phyloP scores from a whole-genome alignment of 192 early-diverging fungal genomes.

The Coemansia sp. region DNA sequence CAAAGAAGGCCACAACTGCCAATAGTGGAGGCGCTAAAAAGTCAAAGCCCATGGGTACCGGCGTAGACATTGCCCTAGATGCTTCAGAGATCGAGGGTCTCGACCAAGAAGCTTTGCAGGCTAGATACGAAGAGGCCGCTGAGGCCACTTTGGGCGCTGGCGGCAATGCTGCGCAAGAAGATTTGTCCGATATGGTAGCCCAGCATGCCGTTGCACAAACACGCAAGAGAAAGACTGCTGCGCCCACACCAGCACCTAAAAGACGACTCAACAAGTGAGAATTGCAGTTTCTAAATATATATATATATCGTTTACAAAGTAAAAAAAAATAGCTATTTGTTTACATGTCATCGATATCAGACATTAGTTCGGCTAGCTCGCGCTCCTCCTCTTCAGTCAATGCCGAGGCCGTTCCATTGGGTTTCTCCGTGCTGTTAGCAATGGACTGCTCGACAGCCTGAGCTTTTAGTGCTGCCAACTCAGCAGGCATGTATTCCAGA shows the following conservation, averaged over 20 bases:
- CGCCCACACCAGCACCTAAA: conserved; percentile 46
- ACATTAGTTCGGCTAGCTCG: conserved; percentile 88
- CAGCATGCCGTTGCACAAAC: conserved; percentile 77
- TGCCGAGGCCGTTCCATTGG: conserved; percentile 12
- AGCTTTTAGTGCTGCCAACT: conserved; percentile 22
- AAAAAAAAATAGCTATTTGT: background rate
- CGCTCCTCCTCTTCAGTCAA: conserved; percentile 92
- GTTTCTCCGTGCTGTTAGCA: background rate
- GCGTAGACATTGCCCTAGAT: conserved; percentile 86
- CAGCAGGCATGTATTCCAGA: conserved; percentile 34
- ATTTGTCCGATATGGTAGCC: conserved; percentile 88
- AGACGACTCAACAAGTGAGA: conserved; percentile 3
- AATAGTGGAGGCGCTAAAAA: conserved; percentile 28
- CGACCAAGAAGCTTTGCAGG: conserved; percentile 74
- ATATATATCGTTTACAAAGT: background rate
- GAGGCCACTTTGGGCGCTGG: conserved; percentile 31
- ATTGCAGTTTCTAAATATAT: background rate
- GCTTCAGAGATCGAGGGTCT: conserved; percentile 86
- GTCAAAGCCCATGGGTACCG: conserved; percentile 63
- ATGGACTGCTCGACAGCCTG: background rate
- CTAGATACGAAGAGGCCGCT: conserved; percentile 79
- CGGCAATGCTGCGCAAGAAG: conserved; percentile 60
- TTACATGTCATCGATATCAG: conserved; percentile 61
- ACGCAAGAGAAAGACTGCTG: conserved; percentile 71
- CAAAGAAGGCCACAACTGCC: conserved; percentile 45